Conservation (phyloP, 2,329 filamentous ascomycete species). For the Sclerotinia trifoliorum region DNA sequence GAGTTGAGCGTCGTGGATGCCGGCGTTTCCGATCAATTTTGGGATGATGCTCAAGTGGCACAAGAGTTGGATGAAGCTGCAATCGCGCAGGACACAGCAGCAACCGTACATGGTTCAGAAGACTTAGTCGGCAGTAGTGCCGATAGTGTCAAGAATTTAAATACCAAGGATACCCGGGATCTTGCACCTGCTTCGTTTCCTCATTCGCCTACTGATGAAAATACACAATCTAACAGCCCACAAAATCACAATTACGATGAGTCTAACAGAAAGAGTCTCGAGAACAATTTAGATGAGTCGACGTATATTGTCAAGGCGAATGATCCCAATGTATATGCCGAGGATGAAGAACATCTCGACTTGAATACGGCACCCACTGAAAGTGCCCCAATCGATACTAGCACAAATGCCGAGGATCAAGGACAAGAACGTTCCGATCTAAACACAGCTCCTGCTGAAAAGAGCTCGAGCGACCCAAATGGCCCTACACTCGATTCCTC, state of each 20-base stretch:
- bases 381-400: background rate
- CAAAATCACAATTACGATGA: background rate
- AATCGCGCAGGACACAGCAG: constrained; percentile 6
- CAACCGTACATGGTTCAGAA: constrained; percentile 11
- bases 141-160: constrained; percentile 1
- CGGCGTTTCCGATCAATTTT: constrained; percentile 13
- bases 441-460: background rate
- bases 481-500: background rate
- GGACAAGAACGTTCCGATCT: background rate
- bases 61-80: background rate
- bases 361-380: background rate
- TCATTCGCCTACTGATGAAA: constrained; percentile 10
- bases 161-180: background rate
- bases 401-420: background rate
- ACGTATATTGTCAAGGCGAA: background rate
- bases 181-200: constrained; percentile 1
- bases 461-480: background rate
- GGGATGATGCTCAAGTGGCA: constrained; percentile 10
- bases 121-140: background rate
- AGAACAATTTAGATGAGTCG: constrained; percentile 1
- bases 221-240: constrained; percentile 5
- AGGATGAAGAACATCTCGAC: background rate
- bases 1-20: constrained; percentile 7
- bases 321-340: constrained; percentile 1
- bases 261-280: background rate